Evolutionary conservation across 768 basidiomycete genomes (phyloP).

Genomic region (Chalciporus pseudorubinellus): DNA sequence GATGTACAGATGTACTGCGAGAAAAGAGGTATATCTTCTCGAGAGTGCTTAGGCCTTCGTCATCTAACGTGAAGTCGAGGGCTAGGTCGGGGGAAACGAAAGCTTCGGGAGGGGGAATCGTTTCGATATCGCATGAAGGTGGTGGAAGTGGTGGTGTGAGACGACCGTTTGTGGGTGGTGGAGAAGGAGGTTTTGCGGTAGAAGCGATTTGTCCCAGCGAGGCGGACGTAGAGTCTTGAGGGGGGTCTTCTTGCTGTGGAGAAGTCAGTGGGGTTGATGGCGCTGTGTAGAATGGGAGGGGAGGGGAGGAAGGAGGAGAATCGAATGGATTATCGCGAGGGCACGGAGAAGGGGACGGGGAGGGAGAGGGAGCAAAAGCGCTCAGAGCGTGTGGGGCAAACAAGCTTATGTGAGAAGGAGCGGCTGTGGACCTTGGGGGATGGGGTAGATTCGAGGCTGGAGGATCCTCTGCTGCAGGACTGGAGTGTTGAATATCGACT

Average conservation of each 20-base stretch:
- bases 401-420: constrained; percentile 36
- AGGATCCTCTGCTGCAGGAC: constrained; percentile 17
- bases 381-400: constrained; percentile 33
- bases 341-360: constrained; percentile 32
- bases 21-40: constrained; percentile 93
- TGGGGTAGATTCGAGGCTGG: constrained; percentile 5
- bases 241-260: constrained; percentile 38
- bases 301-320: constrained; percentile 38
- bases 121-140: constrained; percentile 28
- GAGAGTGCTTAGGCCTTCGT: constrained; percentile 77
- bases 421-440: constrained; percentile 15
- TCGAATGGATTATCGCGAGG: constrained; percentile 37
- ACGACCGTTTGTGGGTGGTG: constrained; percentile 23
- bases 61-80: constrained; percentile 54
- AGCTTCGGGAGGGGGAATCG: constrained; percentile 25
- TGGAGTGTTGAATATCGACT: constrained; percentile 26
- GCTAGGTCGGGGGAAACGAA: constrained; percentile 29
- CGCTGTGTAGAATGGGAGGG: constrained; percentile 46
- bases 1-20: constrained; percentile 66
- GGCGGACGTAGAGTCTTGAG: constrained; percentile 20
- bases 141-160: constrained; percentile 22
- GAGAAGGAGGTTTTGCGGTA: constrained; percentile 21
- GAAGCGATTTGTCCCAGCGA: constrained; percentile 19
- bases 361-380: constrained; percentile 29
- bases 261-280: constrained; percentile 45